Evolutionary conservation across 2,329 filamentous ascomycete genomes (phyloP), one percentile per base, ranked within the genome.

Genomic region (Boeremia exigua): DNA sequence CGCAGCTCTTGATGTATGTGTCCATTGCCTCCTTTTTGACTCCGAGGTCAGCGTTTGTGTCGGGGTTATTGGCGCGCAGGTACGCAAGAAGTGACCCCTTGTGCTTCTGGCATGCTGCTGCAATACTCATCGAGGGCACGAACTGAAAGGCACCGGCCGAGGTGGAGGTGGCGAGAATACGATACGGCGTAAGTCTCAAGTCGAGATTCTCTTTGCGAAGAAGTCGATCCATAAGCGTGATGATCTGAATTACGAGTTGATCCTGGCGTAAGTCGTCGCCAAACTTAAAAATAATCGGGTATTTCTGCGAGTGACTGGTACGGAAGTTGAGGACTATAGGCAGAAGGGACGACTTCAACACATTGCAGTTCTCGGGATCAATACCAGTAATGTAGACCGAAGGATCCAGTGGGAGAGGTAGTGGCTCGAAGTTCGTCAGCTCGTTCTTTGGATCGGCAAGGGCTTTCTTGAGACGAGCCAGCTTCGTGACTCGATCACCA

Each of bases 211-310:
- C 95, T 71, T 98, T 97, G 56, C 91, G 91, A 4, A 99, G 83
- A 1, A 99, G 85, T 55, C 94, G 91, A 69, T 99, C 95, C 95
- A 99, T 99, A 14, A 99, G 84, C 0, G 92, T 96, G 73, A 99
- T 97, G 70, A 98, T 98, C 70, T 91, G 95, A 50, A 99, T 96
- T 32, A 99, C 94, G 2, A 99, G 85, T 72, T 99, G 95, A 71
- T 99, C 95, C 76, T 99, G 95, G 12, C 95, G 90, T 47, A 99
- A 82, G 72, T 99, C 95, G 72, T 99, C 95, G 32, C 95, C 95
- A 1, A 92, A 92, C 76, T 99, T 99, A 85, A 99, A 99, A 48
- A 98, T 89, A 61, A 99, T 90, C 9, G 94, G 89, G 71, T 98
- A 99, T 56, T 88, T 89, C 34, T 83, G 84, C 7, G 90, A 91